phyloP scores from a whole-genome alignment of 208 protist species.

The Trypanosoma cruzi region DNA sequence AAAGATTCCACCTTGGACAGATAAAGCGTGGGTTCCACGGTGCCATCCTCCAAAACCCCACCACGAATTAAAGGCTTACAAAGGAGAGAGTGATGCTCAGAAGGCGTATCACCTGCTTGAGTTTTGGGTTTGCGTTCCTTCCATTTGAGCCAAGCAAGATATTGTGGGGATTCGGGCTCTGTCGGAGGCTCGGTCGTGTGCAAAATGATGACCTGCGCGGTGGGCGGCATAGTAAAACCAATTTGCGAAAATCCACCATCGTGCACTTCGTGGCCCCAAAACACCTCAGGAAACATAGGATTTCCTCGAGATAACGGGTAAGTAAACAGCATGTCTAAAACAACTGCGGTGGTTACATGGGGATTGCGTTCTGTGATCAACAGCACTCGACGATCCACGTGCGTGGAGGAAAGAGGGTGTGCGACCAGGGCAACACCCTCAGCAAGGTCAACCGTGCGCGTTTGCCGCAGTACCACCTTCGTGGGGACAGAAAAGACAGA shows the following conservation, averaged over 20 bases:
- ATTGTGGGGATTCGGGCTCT: constrained; percentile 32
- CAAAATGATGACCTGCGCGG: constrained; percentile 73
- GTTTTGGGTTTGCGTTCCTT: constrained; percentile 34
- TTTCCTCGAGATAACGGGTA: constrained; percentile 80
- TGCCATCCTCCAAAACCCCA: constrained; percentile 51
- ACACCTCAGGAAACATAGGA: constrained; percentile 90
- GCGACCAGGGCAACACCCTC: constrained; percentile 76
- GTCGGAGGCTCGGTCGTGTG: constrained; percentile 72
- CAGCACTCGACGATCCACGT: constrained; percentile 81
- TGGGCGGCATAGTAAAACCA: constrained; percentile 88
- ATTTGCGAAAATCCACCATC: constrained; percentile 85
- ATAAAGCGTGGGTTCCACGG: constrained; percentile 76
- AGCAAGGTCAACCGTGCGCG: constrained; percentile 38
- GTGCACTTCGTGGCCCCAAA: constrained; percentile 89
- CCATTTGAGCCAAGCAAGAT: constrained; percentile 65
- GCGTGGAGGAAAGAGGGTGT: constrained; percentile 82
- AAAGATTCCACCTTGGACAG: constrained; percentile 77
- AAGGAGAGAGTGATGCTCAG: constrained; percentile 51
- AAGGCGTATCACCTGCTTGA: constrained; percentile 4
- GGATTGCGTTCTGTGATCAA: constrained; percentile 73
- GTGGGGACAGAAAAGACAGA: constrained; percentile 36
- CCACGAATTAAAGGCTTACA: constrained; percentile 69
- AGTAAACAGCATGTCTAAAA: constrained; percentile 82
- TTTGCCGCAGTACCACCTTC: constrained; percentile 49
- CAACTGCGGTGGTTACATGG: constrained; percentile 64